These are phyloP conservation scores for Solanum sparsipilum DNA, from an alignment of 257 asterid genomes.

Conservation along the genomic window DNA sequence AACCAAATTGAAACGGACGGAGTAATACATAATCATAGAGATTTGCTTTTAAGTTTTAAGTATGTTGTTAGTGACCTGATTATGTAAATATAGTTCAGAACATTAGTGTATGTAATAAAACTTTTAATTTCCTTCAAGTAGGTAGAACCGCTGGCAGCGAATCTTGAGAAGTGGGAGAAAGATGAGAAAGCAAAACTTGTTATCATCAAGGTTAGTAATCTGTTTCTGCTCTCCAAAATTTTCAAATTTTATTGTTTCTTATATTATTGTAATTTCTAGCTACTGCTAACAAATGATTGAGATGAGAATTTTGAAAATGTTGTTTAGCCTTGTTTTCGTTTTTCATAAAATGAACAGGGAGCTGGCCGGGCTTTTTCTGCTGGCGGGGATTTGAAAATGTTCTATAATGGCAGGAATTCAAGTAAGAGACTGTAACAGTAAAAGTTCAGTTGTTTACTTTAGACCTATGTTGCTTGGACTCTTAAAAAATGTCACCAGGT, in stretches of 20 bases:
- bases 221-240: neutral
- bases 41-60: neutral
- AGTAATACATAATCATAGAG: neutral
- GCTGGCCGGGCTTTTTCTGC: slow-evolving; percentile 96
- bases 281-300: neutral
- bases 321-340: neutral
- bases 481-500: neutral
- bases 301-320: neutral
- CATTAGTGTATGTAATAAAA: neutral
- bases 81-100: neutral
- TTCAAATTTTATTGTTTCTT: neutral
- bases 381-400: slow-evolving; percentile 91
- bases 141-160: slow-evolving; percentile 68
- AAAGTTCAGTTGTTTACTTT: neutral
- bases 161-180: slow-evolving; percentile 82
- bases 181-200: slow-evolving; percentile 66
- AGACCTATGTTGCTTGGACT: neutral
- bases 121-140: slow-evolving; percentile 8
- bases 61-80: neutral
- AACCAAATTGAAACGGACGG: neutral
- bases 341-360: slow-evolving; percentile 35
- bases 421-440: slow-evolving; percentile 25
- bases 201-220: slow-evolving; percentile 48
- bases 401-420: slow-evolving; percentile 64
- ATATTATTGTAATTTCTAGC: neutral